Conservation (phyloP, 2,329 filamentous ascomycete genomes). For the Talaromyces funiculosus region DNA sequence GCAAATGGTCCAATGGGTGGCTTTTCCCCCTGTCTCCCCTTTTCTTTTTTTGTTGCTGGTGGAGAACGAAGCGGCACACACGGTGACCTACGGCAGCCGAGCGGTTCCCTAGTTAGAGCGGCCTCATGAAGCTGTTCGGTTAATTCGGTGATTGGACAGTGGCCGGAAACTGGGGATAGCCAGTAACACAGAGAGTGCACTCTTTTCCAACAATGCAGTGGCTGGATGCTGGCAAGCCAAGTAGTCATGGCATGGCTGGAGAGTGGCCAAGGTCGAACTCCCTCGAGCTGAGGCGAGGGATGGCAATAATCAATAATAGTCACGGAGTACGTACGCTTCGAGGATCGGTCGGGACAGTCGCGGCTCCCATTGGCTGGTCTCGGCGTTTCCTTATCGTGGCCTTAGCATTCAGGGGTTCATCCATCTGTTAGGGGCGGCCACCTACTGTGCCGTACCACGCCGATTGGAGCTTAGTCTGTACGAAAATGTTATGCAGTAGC, state of each 20-base stretch:
- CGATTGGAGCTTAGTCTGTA: neutral
- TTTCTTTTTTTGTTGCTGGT: neutral
- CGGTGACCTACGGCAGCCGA: no score
- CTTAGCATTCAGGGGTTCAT: constrained; percentile 8
- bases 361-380: neutral
- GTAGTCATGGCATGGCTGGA: no score
- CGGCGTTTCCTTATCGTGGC: neutral
- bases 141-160: neutral
- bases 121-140: neutral
- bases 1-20: constrained; percentile 1
- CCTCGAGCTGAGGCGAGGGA: neutral
- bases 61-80: constrained; percentile 2
- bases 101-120: neutral
- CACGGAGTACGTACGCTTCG: neutral
- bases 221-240: neutral
- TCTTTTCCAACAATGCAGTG: neutral
- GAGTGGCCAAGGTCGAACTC: no score
- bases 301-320: no score
- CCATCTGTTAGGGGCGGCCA: neutral
- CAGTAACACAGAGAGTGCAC: neutral
- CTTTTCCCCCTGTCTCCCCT: neutral
- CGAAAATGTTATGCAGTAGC: neutral
- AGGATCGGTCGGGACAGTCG: neutral
- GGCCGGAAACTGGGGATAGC: no score
- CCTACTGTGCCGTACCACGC: neutral